Percentiles rank a stretch among this genome's conserved stretches.
These are phyloP conservation scores for Starmera caribaea DNA, from an alignment of 805 yeast genomes.

Conservation along the genomic window DNA sequence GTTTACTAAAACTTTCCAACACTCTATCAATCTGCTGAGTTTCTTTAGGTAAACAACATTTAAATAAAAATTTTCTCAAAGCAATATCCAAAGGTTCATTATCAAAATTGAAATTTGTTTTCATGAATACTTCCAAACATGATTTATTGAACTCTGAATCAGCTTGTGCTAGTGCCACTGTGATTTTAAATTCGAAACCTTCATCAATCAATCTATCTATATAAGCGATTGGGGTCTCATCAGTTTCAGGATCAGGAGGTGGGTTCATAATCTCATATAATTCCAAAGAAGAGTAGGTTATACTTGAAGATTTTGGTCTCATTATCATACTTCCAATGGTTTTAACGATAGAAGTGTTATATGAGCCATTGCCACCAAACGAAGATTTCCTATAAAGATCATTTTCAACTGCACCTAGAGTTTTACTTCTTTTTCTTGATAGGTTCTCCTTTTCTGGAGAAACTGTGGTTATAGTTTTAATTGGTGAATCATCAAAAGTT, in stretches of 20 bases:
- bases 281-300: constrained; percentile 6
- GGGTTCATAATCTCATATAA: constrained; percentile 4
- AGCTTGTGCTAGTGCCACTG: constrained; percentile 20
- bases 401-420: constrained; percentile 17
- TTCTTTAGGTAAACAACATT: constrained; percentile 56
- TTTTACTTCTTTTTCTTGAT: constrained; percentile 15
- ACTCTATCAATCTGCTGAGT: constrained; percentile 71
- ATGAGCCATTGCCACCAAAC: background rate
- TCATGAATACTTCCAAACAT: constrained; percentile 20
- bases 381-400: constrained; percentile 15
- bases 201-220: constrained; percentile 16
- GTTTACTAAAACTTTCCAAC: constrained; percentile 43
- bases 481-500: background rate
- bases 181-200: constrained; percentile 22
- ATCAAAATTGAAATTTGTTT: constrained; percentile 34
- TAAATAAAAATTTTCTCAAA: constrained; percentile 46
- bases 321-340: constrained; percentile 27
- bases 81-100: constrained; percentile 59
- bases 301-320: constrained; percentile 16
- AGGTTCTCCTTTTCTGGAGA: constrained; percentile 4
- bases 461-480: background rate
- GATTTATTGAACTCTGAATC: constrained; percentile 17
- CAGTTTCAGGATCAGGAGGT: constrained; percentile 19
- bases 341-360: constrained; percentile 28
- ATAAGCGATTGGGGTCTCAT: constrained; percentile 21